Evolutionary conservation across 2,329 filamentous ascomycete genomes (phyloP).

Genomic region (Stagonosporopsis cucurbitacearum): DNA sequence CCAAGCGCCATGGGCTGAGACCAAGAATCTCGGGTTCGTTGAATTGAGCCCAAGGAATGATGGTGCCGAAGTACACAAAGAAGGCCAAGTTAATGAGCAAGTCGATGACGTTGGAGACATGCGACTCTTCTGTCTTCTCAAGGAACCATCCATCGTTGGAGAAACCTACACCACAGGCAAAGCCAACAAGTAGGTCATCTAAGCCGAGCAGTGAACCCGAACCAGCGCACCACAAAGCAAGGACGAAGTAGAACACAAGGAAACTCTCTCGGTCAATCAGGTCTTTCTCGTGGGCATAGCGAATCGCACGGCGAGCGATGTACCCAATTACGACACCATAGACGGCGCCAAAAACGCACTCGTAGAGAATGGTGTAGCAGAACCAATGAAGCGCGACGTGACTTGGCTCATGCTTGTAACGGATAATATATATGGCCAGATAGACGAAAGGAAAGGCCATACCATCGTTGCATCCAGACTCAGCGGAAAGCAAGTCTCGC

Average conservation of each 20-base stretch:
- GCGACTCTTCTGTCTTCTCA: conserved; percentile 96
- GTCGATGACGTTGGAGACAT: conserved; percentile 99
- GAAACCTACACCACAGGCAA: conserved; percentile 96
- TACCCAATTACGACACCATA: conserved; percentile 91
- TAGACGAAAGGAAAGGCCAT: conserved; percentile 99
- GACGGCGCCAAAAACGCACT: conserved; percentile 90
- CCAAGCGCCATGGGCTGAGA: conserved; percentile 83
- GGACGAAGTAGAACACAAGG: conserved; percentile 96
- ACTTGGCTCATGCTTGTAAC: conserved; percentile 72
- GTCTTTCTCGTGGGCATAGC: conserved; percentile 80
- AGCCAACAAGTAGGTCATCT: conserved; percentile 93
- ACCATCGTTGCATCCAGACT: conserved; percentile 98
- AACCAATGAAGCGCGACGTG: conserved; percentile 86
- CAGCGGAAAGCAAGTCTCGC: conserved; percentile 90
- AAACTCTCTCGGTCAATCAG: conserved; percentile 96
- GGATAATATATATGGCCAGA: conserved; percentile 85
- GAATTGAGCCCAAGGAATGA: conserved; percentile 94
- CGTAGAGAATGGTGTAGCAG: conserved; percentile 88
- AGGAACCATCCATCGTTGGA: conserved; percentile 99
- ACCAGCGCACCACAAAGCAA: conserved; percentile 94
- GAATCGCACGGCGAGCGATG: conserved; percentile 87
- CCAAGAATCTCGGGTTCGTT: conserved; percentile 74
- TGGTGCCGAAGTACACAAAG: conserved; percentile 96
- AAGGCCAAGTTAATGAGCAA: conserved; percentile 95
- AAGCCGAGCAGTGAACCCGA: conserved; percentile 89